phyloP scores from a whole-genome alignment of 2,329 filamentous ascomycete species.

The Penicillium sumatraense region DNA sequence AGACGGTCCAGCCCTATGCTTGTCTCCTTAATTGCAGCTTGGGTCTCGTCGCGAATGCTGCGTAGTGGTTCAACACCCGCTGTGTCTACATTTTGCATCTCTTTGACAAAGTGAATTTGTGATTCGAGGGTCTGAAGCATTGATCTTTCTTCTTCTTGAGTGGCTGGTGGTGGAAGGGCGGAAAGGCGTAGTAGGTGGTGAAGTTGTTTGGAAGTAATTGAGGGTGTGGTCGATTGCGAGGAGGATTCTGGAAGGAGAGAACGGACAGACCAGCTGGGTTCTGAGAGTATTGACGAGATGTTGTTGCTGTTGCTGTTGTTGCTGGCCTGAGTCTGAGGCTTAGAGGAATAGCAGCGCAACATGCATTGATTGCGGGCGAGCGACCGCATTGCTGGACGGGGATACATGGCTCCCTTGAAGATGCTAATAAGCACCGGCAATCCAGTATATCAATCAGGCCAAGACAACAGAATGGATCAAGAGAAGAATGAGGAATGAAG shows the following conservation, averaged over 20 bases:
- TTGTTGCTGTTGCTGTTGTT: conserved; percentile 33
- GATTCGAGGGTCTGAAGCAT: conserved; percentile 78
- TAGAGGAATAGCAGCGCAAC: conserved; percentile 31
- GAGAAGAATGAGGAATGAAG: background rate
- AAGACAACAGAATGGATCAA: too few relatives aligned
- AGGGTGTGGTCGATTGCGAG: conserved; percentile 31
- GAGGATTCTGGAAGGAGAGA: conserved; percentile 66
- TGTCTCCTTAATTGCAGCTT: conserved; percentile 42
- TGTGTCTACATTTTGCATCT: conserved; percentile 81
- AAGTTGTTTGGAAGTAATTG: conserved; percentile 69
- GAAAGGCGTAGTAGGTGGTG: conserved; percentile 87
- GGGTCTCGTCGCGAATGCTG: conserved; percentile 75
- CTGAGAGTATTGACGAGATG: conserved; percentile 60
- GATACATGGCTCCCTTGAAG: too few relatives aligned
- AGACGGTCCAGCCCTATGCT: conserved; percentile 45
- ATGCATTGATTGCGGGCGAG: conserved; percentile 8
- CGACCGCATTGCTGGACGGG: conserved; percentile 21
- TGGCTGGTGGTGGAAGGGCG: conserved; percentile 75
- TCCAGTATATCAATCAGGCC: too few relatives aligned
- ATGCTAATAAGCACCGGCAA: too few relatives aligned
- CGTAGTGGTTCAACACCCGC: conserved; percentile 72
- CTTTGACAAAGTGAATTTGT: conserved; percentile 88
- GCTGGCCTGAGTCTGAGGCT: conserved; percentile 19
- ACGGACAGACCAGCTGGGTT: conserved; percentile 82
- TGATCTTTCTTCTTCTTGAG: conserved; percentile 64